Base-by-base conservation (phyloP, 106 monocot genomes). In the Dendrobium huoshanense region DNA sequence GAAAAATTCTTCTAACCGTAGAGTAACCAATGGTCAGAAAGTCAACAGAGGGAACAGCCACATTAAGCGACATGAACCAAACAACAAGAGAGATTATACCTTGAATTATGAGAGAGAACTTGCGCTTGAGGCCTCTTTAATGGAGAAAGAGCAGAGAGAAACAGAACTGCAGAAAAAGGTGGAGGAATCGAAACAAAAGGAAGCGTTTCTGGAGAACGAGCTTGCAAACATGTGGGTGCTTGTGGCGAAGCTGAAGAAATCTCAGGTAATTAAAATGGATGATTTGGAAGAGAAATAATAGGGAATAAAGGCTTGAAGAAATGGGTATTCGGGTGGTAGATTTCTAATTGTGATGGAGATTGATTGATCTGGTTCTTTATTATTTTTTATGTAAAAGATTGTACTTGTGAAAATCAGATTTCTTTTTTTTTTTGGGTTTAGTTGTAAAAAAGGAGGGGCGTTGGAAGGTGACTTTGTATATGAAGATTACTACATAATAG, bases 171-270 rank as follows among this genome's bases (percentile, higher is more conserved):
- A 89, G 77, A 92, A 85, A 79, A 92, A 81, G 82, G 67, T 97
- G 0, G 97, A 97, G 77, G 90, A 92, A 67, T 89, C 91, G 6
- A 90, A 92, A 56, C 85, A 91, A 48, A 94, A 82, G 49, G 97
- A 97, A 84, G 86, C 92, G 2, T 88, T 83, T 58, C 67, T 97
- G 33, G 97, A 97, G 79, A 92, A 88, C 84, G 97, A 97, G 75
- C 85, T 97, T 51, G 90, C 97, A 6, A 94, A 89, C 79, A 94
- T 97, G 97, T 94, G 94, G 97, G 84, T 92, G 44, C 86, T 89
- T 40, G 89, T 97, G 56, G 87, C 92, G 17, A 97, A 97, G 86
- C 83, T 97, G 72, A 97, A 88, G 86, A 94, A 91, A 72, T 56
- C 85, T 80, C 84, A 90, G 41, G 96, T 1, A 65, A 65, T 2